Evolutionary conservation across 73 alveolate genomes (phyloP).

Genomic region (Paramecium caudatum): DNA sequence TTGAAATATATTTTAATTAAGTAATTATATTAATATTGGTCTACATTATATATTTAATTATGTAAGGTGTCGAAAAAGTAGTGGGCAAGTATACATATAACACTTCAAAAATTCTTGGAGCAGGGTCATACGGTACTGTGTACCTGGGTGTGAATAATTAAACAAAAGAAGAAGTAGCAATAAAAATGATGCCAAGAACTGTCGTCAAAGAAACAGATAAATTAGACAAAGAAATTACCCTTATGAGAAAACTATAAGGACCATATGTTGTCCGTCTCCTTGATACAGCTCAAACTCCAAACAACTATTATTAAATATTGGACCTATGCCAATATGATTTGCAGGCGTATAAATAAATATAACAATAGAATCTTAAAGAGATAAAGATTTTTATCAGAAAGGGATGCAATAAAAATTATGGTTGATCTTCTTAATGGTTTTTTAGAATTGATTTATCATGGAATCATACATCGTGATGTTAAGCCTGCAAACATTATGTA

Average conservation of each 20-base stretch:
- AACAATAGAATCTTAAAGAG: not conserved
- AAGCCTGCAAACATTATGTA: conserved; percentile 75
- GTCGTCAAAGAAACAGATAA: not conserved
- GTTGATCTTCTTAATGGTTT: not conserved
- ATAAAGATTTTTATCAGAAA: not conserved
- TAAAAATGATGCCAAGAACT: conserved; percentile 11
- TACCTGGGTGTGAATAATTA: not conserved
- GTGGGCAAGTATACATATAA: conserved; percentile 48
- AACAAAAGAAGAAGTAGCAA: not conserved
- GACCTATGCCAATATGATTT: conserved; percentile 17
- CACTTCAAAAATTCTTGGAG: not conserved
- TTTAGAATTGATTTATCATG: not conserved
- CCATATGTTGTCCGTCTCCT: conserved; percentile 3
- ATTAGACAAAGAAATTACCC: not conserved
- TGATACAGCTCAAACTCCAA: conserved; percentile 26
- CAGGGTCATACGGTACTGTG: conserved; percentile 56
- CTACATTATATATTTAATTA: too few species aligned
- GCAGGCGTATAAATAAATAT: conserved; percentile 7
- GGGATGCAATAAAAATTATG: not conserved
- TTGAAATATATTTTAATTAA: too few species aligned
- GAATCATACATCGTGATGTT: conserved; percentile 69
- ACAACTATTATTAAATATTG: conserved; percentile 18
- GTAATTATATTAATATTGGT: too few species aligned
- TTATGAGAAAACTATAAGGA: conserved; percentile 23
- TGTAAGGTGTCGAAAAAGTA: conserved; percentile 11